These are phyloP conservation scores for Sindora glabra DNA, from an alignment of 306 rosid species.

Conservation along the genomic window DNA sequence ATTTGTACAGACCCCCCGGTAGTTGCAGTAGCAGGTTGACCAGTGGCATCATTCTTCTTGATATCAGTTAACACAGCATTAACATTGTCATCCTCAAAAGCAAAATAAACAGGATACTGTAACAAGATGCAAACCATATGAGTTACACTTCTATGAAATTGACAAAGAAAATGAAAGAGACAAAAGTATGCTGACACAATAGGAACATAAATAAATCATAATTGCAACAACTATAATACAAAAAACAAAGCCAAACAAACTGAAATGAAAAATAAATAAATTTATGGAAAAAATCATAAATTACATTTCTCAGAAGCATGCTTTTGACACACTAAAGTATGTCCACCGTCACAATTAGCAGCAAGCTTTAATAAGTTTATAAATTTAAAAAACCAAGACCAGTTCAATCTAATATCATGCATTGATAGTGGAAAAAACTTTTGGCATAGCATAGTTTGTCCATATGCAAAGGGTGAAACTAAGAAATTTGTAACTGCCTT, in stretches of 20 bases:
- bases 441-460: neutral
- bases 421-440: neutral
- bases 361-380: neutral
- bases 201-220: neutral
- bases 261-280: neutral
- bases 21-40: slow-evolving; percentile 97
- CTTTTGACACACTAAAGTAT: too few relatives aligned
- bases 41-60: slow-evolving; percentile 82
- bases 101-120: slow-evolving; percentile 98
- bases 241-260: neutral
- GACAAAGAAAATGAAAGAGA: neutral
- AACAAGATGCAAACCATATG: slow-evolving; percentile 22
- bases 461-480: neutral
- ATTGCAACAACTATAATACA: neutral
- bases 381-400: neutral
- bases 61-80: slow-evolving; percentile 74
- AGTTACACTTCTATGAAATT: slow-evolving; percentile 9
- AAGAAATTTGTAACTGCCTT: neutral
- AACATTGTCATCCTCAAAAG: slow-evolving; percentile 72
- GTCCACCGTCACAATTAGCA: neutral
- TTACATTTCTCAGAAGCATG: too few relatives aligned
- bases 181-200: neutral
- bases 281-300: too few relatives aligned
- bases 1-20: slow-evolving; percentile 82
- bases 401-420: neutral